Conservation (phyloP, 768 basidiomycete genomes). For the Collybia nuda region DNA sequence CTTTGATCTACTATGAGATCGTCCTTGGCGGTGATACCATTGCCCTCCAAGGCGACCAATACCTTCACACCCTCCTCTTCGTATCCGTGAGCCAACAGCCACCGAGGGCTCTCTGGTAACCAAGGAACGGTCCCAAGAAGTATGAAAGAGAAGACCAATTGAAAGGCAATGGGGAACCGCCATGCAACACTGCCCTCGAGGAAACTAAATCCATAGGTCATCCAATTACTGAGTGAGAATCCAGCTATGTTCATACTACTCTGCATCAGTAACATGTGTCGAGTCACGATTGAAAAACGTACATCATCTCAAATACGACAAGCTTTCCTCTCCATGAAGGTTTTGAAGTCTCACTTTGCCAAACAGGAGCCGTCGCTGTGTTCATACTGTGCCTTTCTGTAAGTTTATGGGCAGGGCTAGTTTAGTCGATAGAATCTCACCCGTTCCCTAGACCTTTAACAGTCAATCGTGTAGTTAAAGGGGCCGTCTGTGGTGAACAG, state of each 20-base stretch:
- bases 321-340: constrained; percentile 47
- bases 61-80: constrained; percentile 40
- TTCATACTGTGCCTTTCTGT: constrained; percentile 30
- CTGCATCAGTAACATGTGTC: background rate
- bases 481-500: constrained; percentile 38
- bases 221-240: constrained; percentile 52
- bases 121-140: constrained; percentile 45
- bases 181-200: constrained; percentile 40
- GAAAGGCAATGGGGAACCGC: constrained; percentile 53
- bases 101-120: constrained; percentile 49
- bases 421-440: constrained; percentile 16
- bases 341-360: constrained; percentile 53
- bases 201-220: constrained; percentile 53
- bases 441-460: constrained; percentile 44
- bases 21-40: constrained; percentile 30
- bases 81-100: constrained; percentile 46
- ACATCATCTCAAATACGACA: constrained; percentile 52
- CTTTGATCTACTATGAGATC: constrained; percentile 36
- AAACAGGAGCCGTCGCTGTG: constrained; percentile 50
- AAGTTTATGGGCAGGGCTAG: background rate
- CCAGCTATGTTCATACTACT: constrained; percentile 50
- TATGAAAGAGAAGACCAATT: constrained; percentile 44
- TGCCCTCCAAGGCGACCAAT: constrained; percentile 43
- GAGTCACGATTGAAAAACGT: constrained; percentile 8
- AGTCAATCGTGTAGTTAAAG: background rate